Conservation (phyloP, 192 early-diverging fungal species). For the Cetraspora pellucida region DNA sequence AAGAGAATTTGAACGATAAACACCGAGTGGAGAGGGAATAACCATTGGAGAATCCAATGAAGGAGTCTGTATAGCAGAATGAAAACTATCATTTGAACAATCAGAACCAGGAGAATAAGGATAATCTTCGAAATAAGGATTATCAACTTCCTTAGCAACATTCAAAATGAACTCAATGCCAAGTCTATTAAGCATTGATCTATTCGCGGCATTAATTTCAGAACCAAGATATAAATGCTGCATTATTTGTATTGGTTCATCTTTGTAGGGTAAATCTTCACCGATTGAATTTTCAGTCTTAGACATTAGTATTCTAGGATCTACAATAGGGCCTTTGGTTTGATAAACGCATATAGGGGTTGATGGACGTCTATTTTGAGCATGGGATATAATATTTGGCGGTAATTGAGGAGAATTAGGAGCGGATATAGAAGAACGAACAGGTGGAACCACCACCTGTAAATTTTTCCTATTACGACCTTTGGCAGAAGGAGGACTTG, state of each 20-base stretch:
- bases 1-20: not conserved
- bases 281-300: constrained; percentile 34
- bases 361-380: constrained; percentile 31
- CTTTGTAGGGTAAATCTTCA: constrained; percentile 51
- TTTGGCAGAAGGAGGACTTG: constrained; percentile 17
- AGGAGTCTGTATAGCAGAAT: constrained; percentile 7
- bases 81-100: constrained; percentile 19
- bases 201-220: constrained; percentile 63
- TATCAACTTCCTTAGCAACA: constrained; percentile 78
- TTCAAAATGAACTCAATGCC: constrained; percentile 67
- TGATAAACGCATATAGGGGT: constrained; percentile 29
- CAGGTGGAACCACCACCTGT: constrained; percentile 28
- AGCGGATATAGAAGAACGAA: constrained; percentile 31
- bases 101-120: constrained; percentile 2
- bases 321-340: constrained; percentile 2
- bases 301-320: constrained; percentile 28
- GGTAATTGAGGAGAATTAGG: constrained; percentile 28
- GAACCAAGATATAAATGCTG: constrained; percentile 70
- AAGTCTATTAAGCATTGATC: constrained; percentile 46
- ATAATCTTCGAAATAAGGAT: constrained; percentile 42
- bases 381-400: not conserved
- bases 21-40: not conserved
- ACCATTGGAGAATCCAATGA: constrained; percentile 8
- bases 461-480: constrained; percentile 29
- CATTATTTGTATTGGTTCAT: constrained; percentile 64